These are phyloP conservation scores for Lasiodiplodia theobromae DNA, from an alignment of 2,329 filamentous ascomycete genomes.

Conservation along the genomic window DNA sequence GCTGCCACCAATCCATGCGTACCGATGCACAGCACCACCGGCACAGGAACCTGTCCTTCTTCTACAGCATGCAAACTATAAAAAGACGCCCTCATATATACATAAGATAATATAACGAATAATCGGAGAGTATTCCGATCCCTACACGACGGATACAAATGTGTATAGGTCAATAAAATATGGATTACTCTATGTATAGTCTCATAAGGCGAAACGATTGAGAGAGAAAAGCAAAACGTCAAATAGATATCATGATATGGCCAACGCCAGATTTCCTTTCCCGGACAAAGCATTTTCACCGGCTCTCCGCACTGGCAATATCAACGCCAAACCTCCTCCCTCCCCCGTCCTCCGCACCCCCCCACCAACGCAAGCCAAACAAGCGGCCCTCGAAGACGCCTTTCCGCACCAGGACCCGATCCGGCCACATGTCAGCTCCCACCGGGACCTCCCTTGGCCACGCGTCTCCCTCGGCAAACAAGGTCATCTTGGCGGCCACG, in stretches of 20 bases:
- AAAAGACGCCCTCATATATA: too few relatives aligned
- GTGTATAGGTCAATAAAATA: too few relatives aligned
- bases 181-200: too few relatives aligned
- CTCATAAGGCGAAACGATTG: too few relatives aligned
- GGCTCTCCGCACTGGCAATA: background rate
- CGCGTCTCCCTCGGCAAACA: background rate
- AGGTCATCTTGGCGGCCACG: constrained; percentile 2
- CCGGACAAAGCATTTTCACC: background rate
- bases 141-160: too few relatives aligned
- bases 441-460: background rate
- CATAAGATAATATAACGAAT: too few relatives aligned
- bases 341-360: background rate
- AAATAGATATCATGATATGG: background rate
- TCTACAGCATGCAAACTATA: too few relatives aligned
- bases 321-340: background rate
- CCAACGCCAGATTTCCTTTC: background rate
- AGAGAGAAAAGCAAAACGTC: background rate
- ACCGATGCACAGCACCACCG: background rate
- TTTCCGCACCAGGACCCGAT: background rate
- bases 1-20: background rate
- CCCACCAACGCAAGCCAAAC: background rate
- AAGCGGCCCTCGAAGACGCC: background rate
- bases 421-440: background rate
- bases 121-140: too few relatives aligned
- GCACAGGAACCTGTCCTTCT: background rate